Percentiles rank a stretch among this genome's conserved stretches.
These are phyloP conservation scores for Lactuca saligna DNA, from an alignment of 129 eudicot species.

Conservation along the genomic window DNA sequence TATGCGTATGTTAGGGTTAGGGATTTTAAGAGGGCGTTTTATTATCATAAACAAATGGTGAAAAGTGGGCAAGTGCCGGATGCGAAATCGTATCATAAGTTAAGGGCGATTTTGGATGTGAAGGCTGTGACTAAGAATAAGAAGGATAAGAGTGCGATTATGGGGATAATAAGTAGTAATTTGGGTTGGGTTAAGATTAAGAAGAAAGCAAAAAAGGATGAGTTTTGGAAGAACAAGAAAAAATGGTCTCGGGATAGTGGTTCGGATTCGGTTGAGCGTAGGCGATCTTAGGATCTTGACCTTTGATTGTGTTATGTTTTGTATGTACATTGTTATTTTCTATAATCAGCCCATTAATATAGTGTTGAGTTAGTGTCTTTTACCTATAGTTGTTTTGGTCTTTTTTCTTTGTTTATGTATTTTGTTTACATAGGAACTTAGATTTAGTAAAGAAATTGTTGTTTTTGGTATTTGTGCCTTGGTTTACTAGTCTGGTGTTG, in stretches of 20 bases:
- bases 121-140: constrained; percentile 77
- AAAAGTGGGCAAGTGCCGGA: constrained; percentile 92
- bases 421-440: constrained; percentile 6
- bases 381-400: too few relatives aligned
- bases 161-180: constrained; percentile 79
- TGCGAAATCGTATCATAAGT: constrained; percentile 68
- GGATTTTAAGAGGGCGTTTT: constrained; percentile 88
- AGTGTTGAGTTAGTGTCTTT: too few relatives aligned
- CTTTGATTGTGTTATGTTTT: not conserved
- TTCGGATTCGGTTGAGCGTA: constrained; percentile 28
- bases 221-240: constrained; percentile 87
- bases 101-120: constrained; percentile 78
- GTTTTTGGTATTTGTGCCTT: not conserved
- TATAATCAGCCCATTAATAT: too few relatives aligned
- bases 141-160: constrained; percentile 87
- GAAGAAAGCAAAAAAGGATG: constrained; percentile 85
- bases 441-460: constrained; percentile 1
- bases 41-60: constrained; percentile 90
- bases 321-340: not conserved
- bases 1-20: constrained; percentile 83
- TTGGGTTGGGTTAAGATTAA: constrained; percentile 70
- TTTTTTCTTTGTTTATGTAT: too few relatives aligned
- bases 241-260: constrained; percentile 43
- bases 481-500: not conserved
- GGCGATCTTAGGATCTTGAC: constrained; percentile 18